These are phyloP conservation scores for Verticillium nonalfalfae DNA, from an alignment of 2,329 filamentous ascomycete genomes.

Conservation along the genomic window DNA sequence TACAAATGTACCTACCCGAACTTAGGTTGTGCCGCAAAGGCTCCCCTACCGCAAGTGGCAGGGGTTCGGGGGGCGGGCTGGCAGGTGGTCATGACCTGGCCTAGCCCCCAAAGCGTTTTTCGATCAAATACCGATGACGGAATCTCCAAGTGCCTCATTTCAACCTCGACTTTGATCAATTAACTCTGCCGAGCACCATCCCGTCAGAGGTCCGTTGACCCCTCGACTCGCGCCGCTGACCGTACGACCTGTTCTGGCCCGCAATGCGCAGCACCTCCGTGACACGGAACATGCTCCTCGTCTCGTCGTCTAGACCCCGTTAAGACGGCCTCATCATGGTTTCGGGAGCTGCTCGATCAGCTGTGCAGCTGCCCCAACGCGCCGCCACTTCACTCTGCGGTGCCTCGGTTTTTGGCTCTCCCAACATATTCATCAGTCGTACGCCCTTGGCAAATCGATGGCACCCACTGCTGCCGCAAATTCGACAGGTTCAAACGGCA, in stretches of 20 bases:
- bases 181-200: background rate
- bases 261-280: conserved; percentile 1
- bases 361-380: conserved; percentile 39
- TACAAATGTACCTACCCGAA: background rate
- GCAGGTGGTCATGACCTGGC: background rate
- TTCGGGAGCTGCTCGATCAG: conserved; percentile 40
- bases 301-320: conserved; percentile 1
- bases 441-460: conserved; percentile 3
- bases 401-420: background rate
- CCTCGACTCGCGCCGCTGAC: background rate
- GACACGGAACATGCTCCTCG: background rate
- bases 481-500: background rate
- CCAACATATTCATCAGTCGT: conserved; percentile 11
- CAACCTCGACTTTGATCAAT: background rate
- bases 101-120: background rate
- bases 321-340: conserved; percentile 32
- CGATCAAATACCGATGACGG: background rate
- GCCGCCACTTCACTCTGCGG: conserved; percentile 21
- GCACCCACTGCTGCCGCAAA: conserved; percentile 5
- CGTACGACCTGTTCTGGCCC: background rate
- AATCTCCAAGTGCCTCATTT: background rate
- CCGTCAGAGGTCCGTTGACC: background rate
- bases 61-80: background rate
- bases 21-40: background rate
- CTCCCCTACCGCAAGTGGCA: background rate